phyloP scores from a whole-genome alignment of 371 early-diverging fungal genomes.

The Circinella minor region DNA sequence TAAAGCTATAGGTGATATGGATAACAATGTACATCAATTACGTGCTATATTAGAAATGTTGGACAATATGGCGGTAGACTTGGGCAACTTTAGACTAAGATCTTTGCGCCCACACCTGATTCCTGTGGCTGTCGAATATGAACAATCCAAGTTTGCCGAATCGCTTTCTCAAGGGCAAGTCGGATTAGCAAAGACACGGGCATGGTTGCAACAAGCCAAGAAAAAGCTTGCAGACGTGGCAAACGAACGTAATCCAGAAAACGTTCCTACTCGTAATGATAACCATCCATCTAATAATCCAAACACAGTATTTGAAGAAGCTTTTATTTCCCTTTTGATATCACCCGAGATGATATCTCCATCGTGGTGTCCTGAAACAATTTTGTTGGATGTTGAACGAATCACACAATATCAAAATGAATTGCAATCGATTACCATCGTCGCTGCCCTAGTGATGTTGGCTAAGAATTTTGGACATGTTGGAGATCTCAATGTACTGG shows the following conservation, averaged over 20 bases:
- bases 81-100: slow-evolving; percentile 71
- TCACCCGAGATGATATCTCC: slow-evolving; percentile 23
- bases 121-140: slow-evolving; percentile 73
- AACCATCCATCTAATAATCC: background rate
- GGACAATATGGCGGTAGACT: slow-evolving; percentile 76
- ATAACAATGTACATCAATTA: slow-evolving; percentile 43
- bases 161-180: slow-evolving; percentile 41
- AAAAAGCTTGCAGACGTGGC: slow-evolving; percentile 41
- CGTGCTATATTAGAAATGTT: slow-evolving; percentile 56
- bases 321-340: slow-evolving; percentile 60
- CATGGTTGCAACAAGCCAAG: slow-evolving; percentile 59
- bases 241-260: slow-evolving; percentile 68
- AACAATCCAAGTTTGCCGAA: slow-evolving; percentile 66
- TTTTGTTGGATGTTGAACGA: slow-evolving; percentile 67
- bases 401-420: slow-evolving; percentile 69
- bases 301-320: slow-evolving; percentile 61
- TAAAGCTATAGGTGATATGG: slow-evolving; percentile 29
- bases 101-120: slow-evolving; percentile 67
- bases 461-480: slow-evolving; percentile 58
- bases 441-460: slow-evolving; percentile 72
- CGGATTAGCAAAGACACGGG: slow-evolving; percentile 52
- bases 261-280: slow-evolving; percentile 36
- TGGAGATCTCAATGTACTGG: slow-evolving; percentile 34
- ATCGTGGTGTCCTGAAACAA: slow-evolving; percentile 68
- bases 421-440: slow-evolving; percentile 66